Conservation (phyloP, 257 asterid genomes). For the Fraxinus pennsylvanica region DNA sequence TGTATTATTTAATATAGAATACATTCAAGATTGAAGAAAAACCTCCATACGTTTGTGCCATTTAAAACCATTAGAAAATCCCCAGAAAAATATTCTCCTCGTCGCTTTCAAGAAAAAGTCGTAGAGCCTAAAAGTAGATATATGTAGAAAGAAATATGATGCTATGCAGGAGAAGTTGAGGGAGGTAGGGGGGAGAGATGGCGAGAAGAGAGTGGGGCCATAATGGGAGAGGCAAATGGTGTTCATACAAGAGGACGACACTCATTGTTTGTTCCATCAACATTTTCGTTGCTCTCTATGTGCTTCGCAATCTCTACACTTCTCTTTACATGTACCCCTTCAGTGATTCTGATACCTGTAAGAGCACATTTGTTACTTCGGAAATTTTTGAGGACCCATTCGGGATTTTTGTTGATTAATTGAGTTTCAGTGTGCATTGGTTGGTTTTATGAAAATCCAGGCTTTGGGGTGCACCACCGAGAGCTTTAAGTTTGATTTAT, state of each 20-base stretch:
- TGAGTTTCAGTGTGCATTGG: not conserved
- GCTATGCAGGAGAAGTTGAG: slow-evolving; percentile 52
- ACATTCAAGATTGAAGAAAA: not conserved
- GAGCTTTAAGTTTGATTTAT: not conserved
- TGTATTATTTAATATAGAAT: not conserved
- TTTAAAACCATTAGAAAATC: not conserved
- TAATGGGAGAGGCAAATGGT: slow-evolving; percentile 59
- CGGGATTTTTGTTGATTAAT: not conserved
- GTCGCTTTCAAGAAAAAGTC: not conserved
- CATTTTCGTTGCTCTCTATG: slow-evolving; percentile 71
- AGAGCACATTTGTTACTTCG: slow-evolving; percentile 23
- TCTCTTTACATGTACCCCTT: slow-evolving; percentile 68
- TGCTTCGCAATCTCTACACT: slow-evolving; percentile 70
- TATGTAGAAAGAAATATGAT: slow-evolving; percentile 35
- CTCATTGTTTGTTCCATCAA: slow-evolving; percentile 66
- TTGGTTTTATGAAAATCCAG: slow-evolving; percentile 2
- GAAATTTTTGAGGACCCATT: not conserved
- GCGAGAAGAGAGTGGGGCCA: slow-evolving; percentile 74
- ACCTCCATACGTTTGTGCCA: not conserved
- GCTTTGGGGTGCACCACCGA: not conserved
- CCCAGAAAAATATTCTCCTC: not conserved
- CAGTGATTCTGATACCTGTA: slow-evolving; percentile 49
- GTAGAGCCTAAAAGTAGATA: not conserved
- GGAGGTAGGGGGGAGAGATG: slow-evolving; percentile 39
- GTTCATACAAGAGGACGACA: slow-evolving; percentile 76